Percentiles rank a stretch among this genome's conserved stretches.
These are phyloP conservation scores for Leccinum discolor DNA, from an alignment of 1,284 basidiomycete species.

Conservation along the genomic window DNA sequence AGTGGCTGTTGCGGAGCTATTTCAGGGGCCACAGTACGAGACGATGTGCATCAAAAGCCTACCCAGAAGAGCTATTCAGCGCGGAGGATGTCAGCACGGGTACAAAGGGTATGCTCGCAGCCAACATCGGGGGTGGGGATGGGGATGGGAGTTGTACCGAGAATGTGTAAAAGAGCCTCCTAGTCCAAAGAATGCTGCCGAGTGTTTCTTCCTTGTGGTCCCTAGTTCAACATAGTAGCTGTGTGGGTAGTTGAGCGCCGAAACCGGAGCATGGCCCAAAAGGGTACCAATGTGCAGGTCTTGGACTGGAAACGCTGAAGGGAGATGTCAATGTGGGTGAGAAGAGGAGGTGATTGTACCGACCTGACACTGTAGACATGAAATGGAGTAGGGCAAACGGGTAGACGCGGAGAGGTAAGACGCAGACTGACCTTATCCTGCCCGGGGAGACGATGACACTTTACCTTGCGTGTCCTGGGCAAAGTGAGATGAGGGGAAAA, in stretches of 20 bases:
- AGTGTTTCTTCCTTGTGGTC: slow-evolving; percentile 79
- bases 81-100: slow-evolving; percentile 23
- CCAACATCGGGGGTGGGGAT: slow-evolving; percentile 9
- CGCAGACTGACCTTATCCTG: slow-evolving; percentile 65
- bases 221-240: slow-evolving; percentile 81
- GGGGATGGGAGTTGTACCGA: slow-evolving; percentile 36
- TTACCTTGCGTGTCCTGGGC: slow-evolving; percentile 61
- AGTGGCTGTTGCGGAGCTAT: slow-evolving; percentile 28
- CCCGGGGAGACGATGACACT: slow-evolving; percentile 75
- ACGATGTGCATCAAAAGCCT: slow-evolving; percentile 24
- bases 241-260: slow-evolving; percentile 23
- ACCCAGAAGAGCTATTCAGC: slow-evolving; percentile 32
- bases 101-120: slow-evolving; percentile 25
- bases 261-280: slow-evolving; percentile 11
- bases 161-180: slow-evolving; percentile 51
- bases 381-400: slow-evolving; percentile 15
- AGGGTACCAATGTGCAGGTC: slow-evolving; percentile 74
- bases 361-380: slow-evolving; percentile 62
- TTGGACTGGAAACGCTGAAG: slow-evolving; percentile 77
- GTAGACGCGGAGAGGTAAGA: slow-evolving; percentile 1
- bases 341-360: slow-evolving; percentile 18
- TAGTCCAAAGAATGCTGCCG: slow-evolving; percentile 56
- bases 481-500: slow-evolving; percentile 5
- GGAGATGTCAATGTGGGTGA: slow-evolving; percentile 11
- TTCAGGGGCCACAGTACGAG: slow-evolving; percentile 24